Percentiles rank a stretch among this genome's conserved stretches.
Evolutionary conservation across 306 rosid species (phyloP).

Genomic region (Vigna unguiculata): DNA sequence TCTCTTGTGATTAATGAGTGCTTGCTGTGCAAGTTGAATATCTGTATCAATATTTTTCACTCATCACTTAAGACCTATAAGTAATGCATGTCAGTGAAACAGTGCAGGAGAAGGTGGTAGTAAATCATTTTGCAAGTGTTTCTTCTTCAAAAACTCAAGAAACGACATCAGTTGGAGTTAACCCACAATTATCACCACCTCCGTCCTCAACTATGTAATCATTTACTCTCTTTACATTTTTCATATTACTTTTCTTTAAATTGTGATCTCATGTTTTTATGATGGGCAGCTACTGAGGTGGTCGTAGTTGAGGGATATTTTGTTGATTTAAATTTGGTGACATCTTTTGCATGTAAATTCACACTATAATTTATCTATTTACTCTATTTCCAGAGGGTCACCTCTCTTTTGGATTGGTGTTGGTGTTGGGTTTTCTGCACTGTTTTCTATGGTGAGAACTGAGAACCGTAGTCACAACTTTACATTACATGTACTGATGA

Average conservation of each 20-base stretch:
- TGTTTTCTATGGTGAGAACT: constrained; percentile 91
- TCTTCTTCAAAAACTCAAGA: constrained; percentile 71
- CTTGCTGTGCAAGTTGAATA: constrained; percentile 20
- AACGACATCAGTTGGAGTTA: constrained; percentile 82
- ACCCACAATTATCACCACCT: constrained; percentile 72
- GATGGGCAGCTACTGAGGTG: background rate
- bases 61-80: constrained; percentile 7
- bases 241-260: constrained; percentile 1
- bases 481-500: constrained; percentile 21
- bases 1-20: background rate
- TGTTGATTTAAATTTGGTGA: background rate
- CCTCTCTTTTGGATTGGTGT: constrained; percentile 97
- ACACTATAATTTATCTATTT: constrained; percentile 37
- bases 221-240: constrained; percentile 26
- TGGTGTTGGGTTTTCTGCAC: constrained; percentile 94
- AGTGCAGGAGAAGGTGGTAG: constrained; percentile 58
- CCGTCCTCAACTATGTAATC: constrained; percentile 77
- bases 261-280: constrained; percentile 16
- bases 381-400: constrained; percentile 71
- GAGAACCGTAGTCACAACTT: constrained; percentile 50
- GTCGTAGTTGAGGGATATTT: background rate
- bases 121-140: constrained; percentile 69
- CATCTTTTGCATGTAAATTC: constrained; percentile 26
- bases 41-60: constrained; percentile 15
- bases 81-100: constrained; percentile 43